These are phyloP conservation scores for Suhomyces xylopsoci DNA, from an alignment of 805 yeast species.

Conservation along the genomic window DNA sequence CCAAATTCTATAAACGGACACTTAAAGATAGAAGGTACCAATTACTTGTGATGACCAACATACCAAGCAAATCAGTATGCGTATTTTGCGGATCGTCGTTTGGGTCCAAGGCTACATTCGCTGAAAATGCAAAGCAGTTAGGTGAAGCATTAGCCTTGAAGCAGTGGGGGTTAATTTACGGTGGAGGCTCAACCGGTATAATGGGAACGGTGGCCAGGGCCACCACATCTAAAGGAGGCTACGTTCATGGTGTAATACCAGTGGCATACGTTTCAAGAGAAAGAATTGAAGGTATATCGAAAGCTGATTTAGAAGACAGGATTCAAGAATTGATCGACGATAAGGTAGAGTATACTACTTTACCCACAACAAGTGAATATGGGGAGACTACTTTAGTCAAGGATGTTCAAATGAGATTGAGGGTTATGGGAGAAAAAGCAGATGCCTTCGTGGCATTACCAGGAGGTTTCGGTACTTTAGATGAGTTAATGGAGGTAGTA, in stretches of 20 bases:
- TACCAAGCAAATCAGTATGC: conserved; percentile 52
- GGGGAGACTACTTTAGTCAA: conserved; percentile 79
- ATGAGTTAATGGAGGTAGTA: conserved; percentile 84
- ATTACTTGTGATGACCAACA: conserved; percentile 18
- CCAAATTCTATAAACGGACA: background rate
- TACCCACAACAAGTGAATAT: conserved; percentile 56
- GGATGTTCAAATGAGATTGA: conserved; percentile 89
- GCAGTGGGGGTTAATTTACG: conserved; percentile 78
- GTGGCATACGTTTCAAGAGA: conserved; percentile 74
- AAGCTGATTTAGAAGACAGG: conserved; percentile 43
- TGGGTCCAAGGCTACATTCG: conserved; percentile 53
- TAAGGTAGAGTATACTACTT: conserved; percentile 64
- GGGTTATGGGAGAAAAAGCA: conserved; percentile 83
- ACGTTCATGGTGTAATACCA: conserved; percentile 87
- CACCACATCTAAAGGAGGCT: conserved; percentile 55
- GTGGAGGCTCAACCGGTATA: conserved; percentile 85
- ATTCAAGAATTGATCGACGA: conserved; percentile 53
- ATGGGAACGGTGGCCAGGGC: conserved; percentile 77
- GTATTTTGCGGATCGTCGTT: conserved; percentile 85
- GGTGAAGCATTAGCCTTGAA: conserved; percentile 57
- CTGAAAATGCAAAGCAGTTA: conserved; percentile 53
- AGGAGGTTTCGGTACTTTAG: conserved; percentile 89
- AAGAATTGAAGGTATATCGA: conserved; percentile 37
- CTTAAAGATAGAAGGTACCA: background rate
- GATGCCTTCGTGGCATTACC: conserved; percentile 86